Conservation (phyloP, 805 yeast species). For the Lipomyces oligophaga region DNA sequence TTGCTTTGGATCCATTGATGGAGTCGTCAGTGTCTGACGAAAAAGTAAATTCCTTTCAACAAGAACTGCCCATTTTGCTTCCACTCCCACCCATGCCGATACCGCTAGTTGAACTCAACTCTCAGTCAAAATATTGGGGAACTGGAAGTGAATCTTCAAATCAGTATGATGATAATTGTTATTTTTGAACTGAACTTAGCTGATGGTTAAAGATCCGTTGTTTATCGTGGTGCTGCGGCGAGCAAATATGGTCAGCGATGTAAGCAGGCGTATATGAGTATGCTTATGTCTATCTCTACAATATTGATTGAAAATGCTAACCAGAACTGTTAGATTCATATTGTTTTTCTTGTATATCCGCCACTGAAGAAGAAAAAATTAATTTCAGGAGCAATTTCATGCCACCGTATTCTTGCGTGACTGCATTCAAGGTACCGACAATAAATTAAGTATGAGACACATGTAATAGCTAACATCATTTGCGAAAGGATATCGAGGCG, state of each 20-base stretch:
- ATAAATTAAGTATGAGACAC: neutral
- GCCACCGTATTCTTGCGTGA: constrained; percentile 21
- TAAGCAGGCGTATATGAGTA: constrained; percentile 9
- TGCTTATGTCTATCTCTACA: no score
- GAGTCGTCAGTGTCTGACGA: neutral
- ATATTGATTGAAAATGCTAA: no score
- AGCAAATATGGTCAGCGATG: neutral
- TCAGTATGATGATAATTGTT: no score
- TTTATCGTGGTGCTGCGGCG: constrained; percentile 11
- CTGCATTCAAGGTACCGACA: constrained; percentile 15
- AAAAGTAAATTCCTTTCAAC: constrained; percentile 42
- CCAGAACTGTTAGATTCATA: no score
- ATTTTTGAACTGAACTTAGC: no score
- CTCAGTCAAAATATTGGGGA: no score
- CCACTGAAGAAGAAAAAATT: constrained; percentile 1
- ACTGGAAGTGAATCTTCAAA: no score
- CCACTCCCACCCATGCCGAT: constrained; percentile 24
- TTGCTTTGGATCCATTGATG: constrained; percentile 45
- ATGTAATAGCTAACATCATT: neutral
- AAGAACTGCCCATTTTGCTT: constrained; percentile 36
- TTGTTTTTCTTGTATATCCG: constrained; percentile 4
- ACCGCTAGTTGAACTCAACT: no score
- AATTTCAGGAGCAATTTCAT: constrained; percentile 7
- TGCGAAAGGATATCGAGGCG: constrained; percentile 8
- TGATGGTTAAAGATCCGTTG: constrained; percentile 14